Conservation (phyloP, 768 basidiomycete species). For the Boletus pseudopeckii region DNA sequence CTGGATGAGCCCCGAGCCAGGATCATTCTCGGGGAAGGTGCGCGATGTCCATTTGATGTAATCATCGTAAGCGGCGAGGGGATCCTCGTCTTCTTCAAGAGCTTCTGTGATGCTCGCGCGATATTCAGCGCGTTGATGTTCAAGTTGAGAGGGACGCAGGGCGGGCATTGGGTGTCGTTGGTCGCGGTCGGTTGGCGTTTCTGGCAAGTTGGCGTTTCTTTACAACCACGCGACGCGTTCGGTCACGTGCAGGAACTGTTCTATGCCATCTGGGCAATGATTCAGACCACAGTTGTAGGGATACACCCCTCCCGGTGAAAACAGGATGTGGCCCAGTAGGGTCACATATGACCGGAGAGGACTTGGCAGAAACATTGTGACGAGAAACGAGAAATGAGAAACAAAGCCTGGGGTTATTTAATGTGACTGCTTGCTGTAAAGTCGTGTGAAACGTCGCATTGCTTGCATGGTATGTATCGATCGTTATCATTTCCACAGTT, state of each 20-base stretch:
- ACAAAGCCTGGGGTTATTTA: too few species aligned
- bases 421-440: too few species aligned
- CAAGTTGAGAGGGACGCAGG: constrained; percentile 26
- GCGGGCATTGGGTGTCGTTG: constrained; percentile 20
- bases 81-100: constrained; percentile 76
- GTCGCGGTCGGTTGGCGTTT: constrained; percentile 5
- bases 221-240: constrained; percentile 30
- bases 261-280: too few species aligned
- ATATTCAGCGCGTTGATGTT: constrained; percentile 32
- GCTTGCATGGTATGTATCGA: too few species aligned
- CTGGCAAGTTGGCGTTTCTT: constrained; percentile 10
- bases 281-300: too few species aligned
- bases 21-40: constrained; percentile 68
- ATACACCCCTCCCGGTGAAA: too few species aligned
- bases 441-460: too few species aligned
- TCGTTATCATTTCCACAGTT: too few species aligned
- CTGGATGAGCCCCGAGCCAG: constrained; percentile 69
- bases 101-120: constrained; percentile 46
- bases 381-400: too few species aligned
- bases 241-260: constrained; percentile 21
- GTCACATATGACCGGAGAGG: too few species aligned
- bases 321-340: too few species aligned
- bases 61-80: constrained; percentile 77
- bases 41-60: constrained; percentile 90
- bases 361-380: too few species aligned